phyloP scores from a whole-genome alignment of 805 yeast genomes.

The Wickerhamiella nectarea region DNA sequence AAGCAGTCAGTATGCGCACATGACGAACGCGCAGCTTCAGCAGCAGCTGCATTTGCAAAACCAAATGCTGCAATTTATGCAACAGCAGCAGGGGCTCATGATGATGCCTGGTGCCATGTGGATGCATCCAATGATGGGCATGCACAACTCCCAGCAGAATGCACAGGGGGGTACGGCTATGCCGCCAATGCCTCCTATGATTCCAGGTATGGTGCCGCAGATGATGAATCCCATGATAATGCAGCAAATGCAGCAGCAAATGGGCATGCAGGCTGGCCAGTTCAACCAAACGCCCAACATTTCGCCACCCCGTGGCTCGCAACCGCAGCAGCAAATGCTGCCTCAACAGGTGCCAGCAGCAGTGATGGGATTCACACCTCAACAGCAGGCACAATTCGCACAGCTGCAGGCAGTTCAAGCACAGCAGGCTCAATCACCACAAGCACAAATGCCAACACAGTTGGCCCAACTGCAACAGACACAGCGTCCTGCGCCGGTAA shows the following conservation, averaged over 20 bases:
- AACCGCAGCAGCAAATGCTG: too few species aligned
- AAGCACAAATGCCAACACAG: not conserved
- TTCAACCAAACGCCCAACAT: not conserved
- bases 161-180: too few species aligned
- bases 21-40: not conserved
- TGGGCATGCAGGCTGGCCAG: not conserved
- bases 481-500: not conserved
- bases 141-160: too few species aligned
- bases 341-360: not conserved
- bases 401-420: not conserved
- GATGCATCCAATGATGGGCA: too few species aligned
- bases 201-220: not conserved
- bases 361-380: not conserved
- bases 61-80: not conserved
- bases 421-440: not conserved
- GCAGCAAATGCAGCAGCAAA: not conserved
- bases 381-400: not conserved
- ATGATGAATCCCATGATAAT: constrained; percentile 1
- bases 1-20: not conserved
- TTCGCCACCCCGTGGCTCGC: not conserved
- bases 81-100: not conserved
- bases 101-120: not conserved
- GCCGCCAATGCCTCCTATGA: too few species aligned
- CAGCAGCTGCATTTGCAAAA: not conserved
- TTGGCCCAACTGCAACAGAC: not conserved